Conservation (phyloP, 169 alveolate genomes). For the Plasmodium vivax region DNA sequence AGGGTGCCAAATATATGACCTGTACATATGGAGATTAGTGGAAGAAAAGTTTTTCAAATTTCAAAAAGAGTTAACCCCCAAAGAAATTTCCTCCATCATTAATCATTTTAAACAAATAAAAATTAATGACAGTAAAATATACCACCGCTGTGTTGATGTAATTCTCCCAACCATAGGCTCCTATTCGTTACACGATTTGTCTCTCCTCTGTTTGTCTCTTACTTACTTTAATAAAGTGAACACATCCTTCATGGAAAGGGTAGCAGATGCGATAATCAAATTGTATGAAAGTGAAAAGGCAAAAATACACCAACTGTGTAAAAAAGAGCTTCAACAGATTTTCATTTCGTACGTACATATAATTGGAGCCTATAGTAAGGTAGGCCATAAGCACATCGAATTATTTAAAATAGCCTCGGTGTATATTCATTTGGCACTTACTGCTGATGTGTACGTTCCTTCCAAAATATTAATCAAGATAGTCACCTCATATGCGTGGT, state of each 20-base stretch:
- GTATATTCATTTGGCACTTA: slow-evolving; percentile 65
- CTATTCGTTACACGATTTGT: slow-evolving; percentile 79
- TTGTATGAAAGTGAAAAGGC: slow-evolving; percentile 36
- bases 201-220: slow-evolving; percentile 77
- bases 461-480: slow-evolving; percentile 76
- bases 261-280: slow-evolving; percentile 29
- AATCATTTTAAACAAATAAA: slow-evolving; percentile 83
- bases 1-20: slow-evolving; percentile 80
- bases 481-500: slow-evolving; percentile 79
- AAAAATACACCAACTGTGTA: slow-evolving; percentile 20
- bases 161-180: slow-evolving; percentile 72
- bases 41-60: slow-evolving; percentile 75
- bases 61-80: slow-evolving; percentile 73
- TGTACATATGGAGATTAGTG: slow-evolving; percentile 78
- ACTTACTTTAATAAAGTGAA: slow-evolving; percentile 64
- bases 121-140: slow-evolving; percentile 77
- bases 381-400: slow-evolving; percentile 76
- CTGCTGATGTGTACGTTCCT: slow-evolving; percentile 72
- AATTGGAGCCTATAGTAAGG: slow-evolving; percentile 80
- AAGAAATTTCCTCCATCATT: slow-evolving; percentile 80
- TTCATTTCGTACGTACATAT: slow-evolving; percentile 84
- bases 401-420: slow-evolving; percentile 82
- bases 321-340: slow-evolving; percentile 9
- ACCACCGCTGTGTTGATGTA: slow-evolving; percentile 74
- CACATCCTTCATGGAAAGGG: slow-evolving; percentile 20